Percentiles rank a stretch among this genome's conserved stretches.
These are phyloP conservation scores for Gentiana macrophylla DNA, from an alignment of 257 asterid species.

Conservation along the genomic window DNA sequence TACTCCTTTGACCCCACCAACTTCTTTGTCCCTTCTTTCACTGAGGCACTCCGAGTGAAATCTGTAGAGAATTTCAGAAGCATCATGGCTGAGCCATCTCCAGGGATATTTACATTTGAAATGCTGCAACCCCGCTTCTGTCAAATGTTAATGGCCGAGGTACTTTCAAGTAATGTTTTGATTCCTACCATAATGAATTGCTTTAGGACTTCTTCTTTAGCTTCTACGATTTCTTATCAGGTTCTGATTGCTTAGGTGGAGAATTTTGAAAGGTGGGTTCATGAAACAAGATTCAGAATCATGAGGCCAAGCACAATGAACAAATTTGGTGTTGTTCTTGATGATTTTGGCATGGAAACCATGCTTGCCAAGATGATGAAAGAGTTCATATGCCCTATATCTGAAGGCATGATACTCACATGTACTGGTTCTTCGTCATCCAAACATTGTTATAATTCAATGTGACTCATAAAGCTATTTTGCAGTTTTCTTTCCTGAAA, in stretches of 20 bases:
- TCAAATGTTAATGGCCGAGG: conserved; percentile 85
- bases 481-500: conserved; percentile 77
- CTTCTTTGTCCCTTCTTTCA: conserved; percentile 72
- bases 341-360: conserved; percentile 92
- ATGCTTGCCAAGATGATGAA: conserved; percentile 82
- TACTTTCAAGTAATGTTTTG: conserved; percentile 20
- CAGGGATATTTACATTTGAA: conserved; percentile 81
- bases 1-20: conserved; percentile 50
- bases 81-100: conserved; percentile 77
- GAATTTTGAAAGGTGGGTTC: conserved; percentile 96
- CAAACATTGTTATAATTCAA: conserved; percentile 2
- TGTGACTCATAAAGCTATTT: conserved; percentile 7
- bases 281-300: conserved; percentile 91
- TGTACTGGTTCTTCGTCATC: not conserved
- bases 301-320: conserved; percentile 97
- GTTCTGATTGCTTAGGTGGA: conserved; percentile 59
- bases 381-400: conserved; percentile 62
- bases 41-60: conserved; percentile 60
- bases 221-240: conserved; percentile 32
- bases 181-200: conserved; percentile 14
- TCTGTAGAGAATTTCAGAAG: conserved; percentile 67
- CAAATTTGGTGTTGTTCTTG: conserved; percentile 91
- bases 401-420: conserved; percentile 38
- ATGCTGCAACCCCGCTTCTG: conserved; percentile 91
- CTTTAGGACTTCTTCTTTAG: conserved; percentile 21